Conservation (phyloP, 805 yeast genomes). For the Saccharomycopsis fibuligera region DNA sequence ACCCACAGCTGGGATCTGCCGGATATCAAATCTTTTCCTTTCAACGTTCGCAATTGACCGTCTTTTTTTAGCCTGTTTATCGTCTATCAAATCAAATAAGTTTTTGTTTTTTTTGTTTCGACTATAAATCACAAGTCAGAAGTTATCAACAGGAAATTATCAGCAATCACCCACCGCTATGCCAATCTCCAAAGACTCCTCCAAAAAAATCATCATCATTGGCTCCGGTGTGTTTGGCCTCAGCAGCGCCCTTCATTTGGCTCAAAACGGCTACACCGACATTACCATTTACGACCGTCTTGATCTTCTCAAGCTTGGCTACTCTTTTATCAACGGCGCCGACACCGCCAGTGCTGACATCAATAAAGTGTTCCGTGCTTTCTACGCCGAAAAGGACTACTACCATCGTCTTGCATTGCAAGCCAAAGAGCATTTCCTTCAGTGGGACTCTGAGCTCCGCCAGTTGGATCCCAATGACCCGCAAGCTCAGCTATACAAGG, state of each 20-base stretch:
- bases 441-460: constrained; percentile 4
- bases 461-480: too few relatives aligned
- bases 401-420: constrained; percentile 27
- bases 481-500: too few relatives aligned
- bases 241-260: constrained; percentile 40
- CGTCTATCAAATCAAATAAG: too few relatives aligned
- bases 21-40: too few relatives aligned
- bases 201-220: constrained; percentile 36
- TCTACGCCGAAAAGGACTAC: constrained; percentile 33
- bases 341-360: constrained; percentile 37
- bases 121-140: too few relatives aligned
- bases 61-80: too few relatives aligned
- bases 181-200: constrained; percentile 20
- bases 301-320: constrained; percentile 27
- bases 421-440: constrained; percentile 20
- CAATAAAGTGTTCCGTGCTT: constrained; percentile 35
- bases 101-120: too few relatives aligned
- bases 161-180: too few relatives aligned
- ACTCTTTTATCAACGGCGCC: constrained; percentile 31
- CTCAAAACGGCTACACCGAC: constrained; percentile 31
- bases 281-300: constrained; percentile 35
- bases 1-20: too few relatives aligned
- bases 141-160: too few relatives aligned
- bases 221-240: constrained; percentile 54
- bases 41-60: too few relatives aligned